These are phyloP conservation scores for Rhodotorula babjevae DNA, from an alignment of 768 basidiomycete genomes.

Conservation along the genomic window DNA sequence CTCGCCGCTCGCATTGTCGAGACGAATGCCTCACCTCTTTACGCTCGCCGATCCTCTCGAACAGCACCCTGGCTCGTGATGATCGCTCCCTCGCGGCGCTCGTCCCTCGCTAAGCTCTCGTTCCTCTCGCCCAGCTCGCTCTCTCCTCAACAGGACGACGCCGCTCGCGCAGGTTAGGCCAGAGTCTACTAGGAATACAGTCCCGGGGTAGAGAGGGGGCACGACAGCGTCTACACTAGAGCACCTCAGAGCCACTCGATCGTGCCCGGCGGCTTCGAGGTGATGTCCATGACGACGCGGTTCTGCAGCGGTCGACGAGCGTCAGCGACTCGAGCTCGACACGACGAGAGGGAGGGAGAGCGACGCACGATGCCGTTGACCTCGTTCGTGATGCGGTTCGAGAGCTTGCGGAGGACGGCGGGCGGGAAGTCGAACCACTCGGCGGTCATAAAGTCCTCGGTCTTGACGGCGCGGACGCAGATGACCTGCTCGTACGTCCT, in stretches of 20 bases:
- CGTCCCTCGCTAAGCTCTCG: too few species aligned
- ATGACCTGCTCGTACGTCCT: slow-evolving; percentile 95
- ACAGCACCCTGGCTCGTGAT: too few species aligned
- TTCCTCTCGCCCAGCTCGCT: too few species aligned
- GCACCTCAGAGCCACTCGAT: slow-evolving; percentile 25
- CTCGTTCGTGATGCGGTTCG: slow-evolving; percentile 95
- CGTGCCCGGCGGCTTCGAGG: slow-evolving; percentile 87
- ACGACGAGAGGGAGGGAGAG: neutral
- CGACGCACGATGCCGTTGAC: slow-evolving; percentile 67
- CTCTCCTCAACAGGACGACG: too few species aligned
- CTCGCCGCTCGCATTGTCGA: too few species aligned
- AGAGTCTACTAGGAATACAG: neutral
- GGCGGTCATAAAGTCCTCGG: slow-evolving; percentile 99
- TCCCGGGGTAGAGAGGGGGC: too few species aligned
- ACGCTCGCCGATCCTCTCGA: too few species aligned
- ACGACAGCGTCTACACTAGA: neutral
- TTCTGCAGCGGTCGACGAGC: neutral
- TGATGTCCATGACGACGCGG: slow-evolving; percentile 60
- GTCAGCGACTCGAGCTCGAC: too few species aligned
- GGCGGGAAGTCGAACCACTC: slow-evolving; percentile 99
- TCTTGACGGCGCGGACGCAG: slow-evolving; percentile 85
- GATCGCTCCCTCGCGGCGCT: too few species aligned
- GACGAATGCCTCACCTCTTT: too few species aligned
- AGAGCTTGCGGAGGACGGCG: slow-evolving; percentile 80
- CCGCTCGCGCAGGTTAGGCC: too few species aligned